Conservation (phyloP, 1,139 yeast species). For the Chernovozyma aurita region DNA sequence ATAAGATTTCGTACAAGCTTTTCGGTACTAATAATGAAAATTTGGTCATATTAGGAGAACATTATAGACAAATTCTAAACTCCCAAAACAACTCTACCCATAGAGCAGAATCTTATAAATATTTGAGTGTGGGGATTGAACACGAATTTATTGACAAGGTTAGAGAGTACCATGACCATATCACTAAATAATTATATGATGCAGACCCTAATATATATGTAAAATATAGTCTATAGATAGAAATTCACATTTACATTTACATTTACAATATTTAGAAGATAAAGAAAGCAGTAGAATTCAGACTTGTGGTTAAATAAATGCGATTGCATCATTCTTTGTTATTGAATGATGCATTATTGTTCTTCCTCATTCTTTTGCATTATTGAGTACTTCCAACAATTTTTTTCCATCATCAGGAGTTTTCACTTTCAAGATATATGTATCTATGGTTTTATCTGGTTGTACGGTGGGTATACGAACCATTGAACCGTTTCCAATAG, state of each 20-base stretch:
- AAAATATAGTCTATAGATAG: not conserved
- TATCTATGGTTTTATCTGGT: conserved; percentile 38
- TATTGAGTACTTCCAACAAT: conserved; percentile 52
- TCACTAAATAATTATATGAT: not conserved
- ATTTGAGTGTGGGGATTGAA: conserved; percentile 46
- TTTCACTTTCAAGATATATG: conserved; percentile 71
- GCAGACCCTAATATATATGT: too few relatives aligned
- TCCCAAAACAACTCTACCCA: not conserved
- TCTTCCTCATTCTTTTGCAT: conserved; percentile 22
- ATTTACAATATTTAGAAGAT: too few relatives aligned
- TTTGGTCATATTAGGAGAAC: conserved; percentile 28
- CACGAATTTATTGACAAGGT: conserved; percentile 44
- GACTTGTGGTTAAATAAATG: too few relatives aligned
- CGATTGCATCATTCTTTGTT: too few relatives aligned
- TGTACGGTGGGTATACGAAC: conserved; percentile 59
- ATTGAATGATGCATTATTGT: too few relatives aligned
- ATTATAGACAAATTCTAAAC: conserved; percentile 15
- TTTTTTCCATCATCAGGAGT: conserved; percentile 61
- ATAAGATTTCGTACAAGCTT: conserved; percentile 45
- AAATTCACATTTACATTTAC: not conserved
- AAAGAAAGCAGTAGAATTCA: too few relatives aligned
- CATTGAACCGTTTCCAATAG: conserved; percentile 54
- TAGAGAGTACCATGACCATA: conserved; percentile 13
- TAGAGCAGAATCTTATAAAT: conserved; percentile 14
- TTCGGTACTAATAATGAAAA: conserved; percentile 49